Base-by-base conservation (phyloP, 495 filamentous ascomycete species). In the Lasiosphaeria miniovina region DNA sequence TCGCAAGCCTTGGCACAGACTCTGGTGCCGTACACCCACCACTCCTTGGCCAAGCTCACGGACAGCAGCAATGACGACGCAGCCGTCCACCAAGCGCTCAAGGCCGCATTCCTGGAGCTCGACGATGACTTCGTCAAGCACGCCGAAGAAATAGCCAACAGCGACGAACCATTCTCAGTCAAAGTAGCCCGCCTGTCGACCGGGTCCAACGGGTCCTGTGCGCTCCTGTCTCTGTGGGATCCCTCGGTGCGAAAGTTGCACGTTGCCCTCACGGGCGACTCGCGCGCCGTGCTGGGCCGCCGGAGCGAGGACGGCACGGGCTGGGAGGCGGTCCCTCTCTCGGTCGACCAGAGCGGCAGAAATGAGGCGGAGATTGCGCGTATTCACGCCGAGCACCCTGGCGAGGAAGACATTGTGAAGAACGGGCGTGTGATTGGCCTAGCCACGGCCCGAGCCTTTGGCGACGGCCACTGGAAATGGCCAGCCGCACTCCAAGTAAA, bases 401-500 rank as follows among this genome's bases (percentile, higher is more conserved):
- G 79, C 53, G 85, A 89, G 68, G 68, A 77, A 2, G 66, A 78
- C 8, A 12, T 84, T 0, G 65, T 87, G 12, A 77, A 80, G 58
- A 63, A 77, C 41, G 83, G 84, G 3, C 79, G 84, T 1, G 64
- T 87, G 2, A 75, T 86, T 46, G 86, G 86, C 1, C 60, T 86
- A 0, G 73, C 71, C 40, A 77, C 84, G 0, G 81, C 84, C 7
- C 79, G 87, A 3, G 83, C 82, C 0, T 88, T 89, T 64, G 87
- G 87, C 36, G 85, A 89, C 68, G 69, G 75, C 36, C 75, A 75
- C 49, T 88, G 81, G 84, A 89, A 89, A 60, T 88, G 83, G 83
- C 65, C 82, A 4, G 17, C 77, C 8, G 69, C 76, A 5, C 63
- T 84, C 14, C 77, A 82, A 53, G 49, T 70, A 35, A 65, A 73